A percentile compares a stretch with the other conserved stretches of the same genome.
phyloP scores from a whole-genome alignment of 176 grass and related monocot genomes.

The Avena sativa region DNA sequence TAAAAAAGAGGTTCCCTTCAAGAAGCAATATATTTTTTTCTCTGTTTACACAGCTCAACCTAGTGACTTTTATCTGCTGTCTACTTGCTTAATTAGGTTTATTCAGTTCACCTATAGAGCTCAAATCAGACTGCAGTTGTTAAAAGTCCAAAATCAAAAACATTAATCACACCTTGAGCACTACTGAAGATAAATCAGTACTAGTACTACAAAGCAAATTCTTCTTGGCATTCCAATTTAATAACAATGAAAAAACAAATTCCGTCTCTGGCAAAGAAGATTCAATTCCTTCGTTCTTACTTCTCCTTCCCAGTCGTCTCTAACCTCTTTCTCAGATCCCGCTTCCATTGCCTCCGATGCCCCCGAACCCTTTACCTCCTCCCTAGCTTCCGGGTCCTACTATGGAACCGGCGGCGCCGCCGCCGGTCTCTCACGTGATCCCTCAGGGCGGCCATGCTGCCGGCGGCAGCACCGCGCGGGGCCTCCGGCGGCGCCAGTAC shows the following conservation, averaged over 20 bases:
- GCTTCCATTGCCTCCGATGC: constrained; percentile 26
- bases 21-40: too few species aligned
- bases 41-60: neutral
- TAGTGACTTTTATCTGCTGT: neutral
- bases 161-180: too few species aligned
- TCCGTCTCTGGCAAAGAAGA: neutral
- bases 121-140: neutral
- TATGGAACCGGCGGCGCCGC: constrained; percentile 45
- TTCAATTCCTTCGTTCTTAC: constrained; percentile 28
- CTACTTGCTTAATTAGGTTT: neutral
- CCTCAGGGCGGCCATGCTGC: neutral
- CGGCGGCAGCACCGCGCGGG: constrained; percentile 15
- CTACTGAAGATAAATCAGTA: too few species aligned
- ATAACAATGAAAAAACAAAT: neutral
- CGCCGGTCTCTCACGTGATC: neutral
- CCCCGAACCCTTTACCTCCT: neutral
- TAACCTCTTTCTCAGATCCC: constrained; percentile 1
- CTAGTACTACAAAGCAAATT: too few species aligned
- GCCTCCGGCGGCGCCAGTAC: constrained; percentile 57
- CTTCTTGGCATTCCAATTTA: too few species aligned
- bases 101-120: neutral
- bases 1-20: too few species aligned
- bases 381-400: constrained; percentile 17
- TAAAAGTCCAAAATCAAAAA: neutral
- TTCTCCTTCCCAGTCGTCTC: constrained; percentile 32